phyloP scores from a whole-genome alignment of 768 basidiomycete species.

The Auriculariales sp. region DNA sequence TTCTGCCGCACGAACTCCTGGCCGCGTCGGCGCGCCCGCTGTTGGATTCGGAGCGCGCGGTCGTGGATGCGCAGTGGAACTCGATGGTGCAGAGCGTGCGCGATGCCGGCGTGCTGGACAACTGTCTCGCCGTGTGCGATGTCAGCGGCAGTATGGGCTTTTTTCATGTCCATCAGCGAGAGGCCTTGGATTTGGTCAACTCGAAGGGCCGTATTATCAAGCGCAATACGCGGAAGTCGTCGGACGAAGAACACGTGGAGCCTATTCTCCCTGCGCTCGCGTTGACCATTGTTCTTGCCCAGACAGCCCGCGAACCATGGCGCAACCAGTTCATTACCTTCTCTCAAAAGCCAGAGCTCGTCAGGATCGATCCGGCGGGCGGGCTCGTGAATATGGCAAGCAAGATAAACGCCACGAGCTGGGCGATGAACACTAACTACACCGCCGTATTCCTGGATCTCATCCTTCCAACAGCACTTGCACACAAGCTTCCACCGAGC shows the following conservation, averaged over 20 bases:
- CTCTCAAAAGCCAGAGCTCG: slow-evolving; percentile 33
- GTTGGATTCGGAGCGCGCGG: slow-evolving; percentile 23
- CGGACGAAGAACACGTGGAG: neutral
- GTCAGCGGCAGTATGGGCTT: slow-evolving; percentile 63
- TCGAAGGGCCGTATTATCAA: too few species aligned
- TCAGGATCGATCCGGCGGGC: slow-evolving; percentile 28
- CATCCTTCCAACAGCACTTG: slow-evolving; percentile 43
- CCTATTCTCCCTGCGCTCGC: slow-evolving; percentile 52
- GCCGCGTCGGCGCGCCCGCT: slow-evolving; percentile 14
- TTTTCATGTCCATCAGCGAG: neutral
- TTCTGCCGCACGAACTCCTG: slow-evolving; percentile 27
- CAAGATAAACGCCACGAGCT: slow-evolving; percentile 21
- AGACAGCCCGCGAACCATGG: slow-evolving; percentile 51
- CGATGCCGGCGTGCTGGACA: slow-evolving; percentile 42
- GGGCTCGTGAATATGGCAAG: slow-evolving; percentile 24
- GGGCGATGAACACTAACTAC: slow-evolving; percentile 50
- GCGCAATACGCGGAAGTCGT: too few species aligned
- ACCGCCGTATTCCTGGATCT: slow-evolving; percentile 46
- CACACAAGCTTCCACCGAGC: slow-evolving; percentile 41
- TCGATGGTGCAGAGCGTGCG: slow-evolving; percentile 37
- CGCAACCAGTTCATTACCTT: slow-evolving; percentile 56
- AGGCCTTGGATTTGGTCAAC: neutral
- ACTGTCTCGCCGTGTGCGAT: slow-evolving; percentile 54
- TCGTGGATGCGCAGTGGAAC: slow-evolving; percentile 55
- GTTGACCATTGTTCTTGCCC: slow-evolving; percentile 50